Evolutionary conservation across 2,329 filamentous ascomycete species (phyloP).

Genomic region (Fusarium palustre): DNA sequence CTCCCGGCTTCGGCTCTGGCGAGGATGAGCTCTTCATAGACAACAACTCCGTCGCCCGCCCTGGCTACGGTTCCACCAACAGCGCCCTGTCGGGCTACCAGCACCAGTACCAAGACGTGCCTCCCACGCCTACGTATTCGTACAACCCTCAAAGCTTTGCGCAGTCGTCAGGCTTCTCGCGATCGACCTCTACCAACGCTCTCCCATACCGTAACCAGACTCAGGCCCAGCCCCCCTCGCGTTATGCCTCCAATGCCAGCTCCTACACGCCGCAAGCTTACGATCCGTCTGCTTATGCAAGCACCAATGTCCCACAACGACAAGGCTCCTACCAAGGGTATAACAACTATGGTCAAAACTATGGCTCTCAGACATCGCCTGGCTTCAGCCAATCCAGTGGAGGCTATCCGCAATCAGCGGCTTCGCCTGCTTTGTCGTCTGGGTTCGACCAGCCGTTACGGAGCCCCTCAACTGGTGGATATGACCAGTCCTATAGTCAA

Average conservation of each 20-base stretch:
- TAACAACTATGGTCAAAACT: slow-evolving; percentile 58
- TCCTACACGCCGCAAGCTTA: slow-evolving; percentile 66
- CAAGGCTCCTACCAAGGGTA: slow-evolving; percentile 64
- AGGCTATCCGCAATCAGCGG: slow-evolving; percentile 44
- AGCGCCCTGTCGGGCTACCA: slow-evolving; percentile 64
- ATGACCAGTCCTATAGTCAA: slow-evolving; percentile 54
- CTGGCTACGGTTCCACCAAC: slow-evolving; percentile 58
- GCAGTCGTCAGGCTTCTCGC: slow-evolving; percentile 49
- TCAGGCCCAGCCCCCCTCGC: slow-evolving; percentile 50
- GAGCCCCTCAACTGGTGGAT: slow-evolving; percentile 52
- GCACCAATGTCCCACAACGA: slow-evolving; percentile 60
- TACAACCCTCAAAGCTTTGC: slow-evolving; percentile 80
- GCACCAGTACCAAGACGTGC: slow-evolving; percentile 62
- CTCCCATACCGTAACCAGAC: slow-evolving; percentile 61
- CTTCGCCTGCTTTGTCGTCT: slow-evolving; percentile 49
- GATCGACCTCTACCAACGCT: slow-evolving; percentile 65
- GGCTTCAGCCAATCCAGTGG: slow-evolving; percentile 53
- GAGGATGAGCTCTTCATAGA: slow-evolving; percentile 75
- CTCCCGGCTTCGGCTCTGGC: slow-evolving; percentile 41
- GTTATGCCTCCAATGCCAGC: slow-evolving; percentile 53
- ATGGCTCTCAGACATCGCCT: slow-evolving; percentile 54
- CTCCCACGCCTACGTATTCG: slow-evolving; percentile 61
- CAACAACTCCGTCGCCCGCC: slow-evolving; percentile 54
- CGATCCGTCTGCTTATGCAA: slow-evolving; percentile 70
- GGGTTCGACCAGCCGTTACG: slow-evolving; percentile 58